Evolutionary conservation across 2,329 filamentous ascomycete genomes (phyloP), one percentile per base, ranked within the genome.

Genomic region (Diplocarpon rosae): DNA sequence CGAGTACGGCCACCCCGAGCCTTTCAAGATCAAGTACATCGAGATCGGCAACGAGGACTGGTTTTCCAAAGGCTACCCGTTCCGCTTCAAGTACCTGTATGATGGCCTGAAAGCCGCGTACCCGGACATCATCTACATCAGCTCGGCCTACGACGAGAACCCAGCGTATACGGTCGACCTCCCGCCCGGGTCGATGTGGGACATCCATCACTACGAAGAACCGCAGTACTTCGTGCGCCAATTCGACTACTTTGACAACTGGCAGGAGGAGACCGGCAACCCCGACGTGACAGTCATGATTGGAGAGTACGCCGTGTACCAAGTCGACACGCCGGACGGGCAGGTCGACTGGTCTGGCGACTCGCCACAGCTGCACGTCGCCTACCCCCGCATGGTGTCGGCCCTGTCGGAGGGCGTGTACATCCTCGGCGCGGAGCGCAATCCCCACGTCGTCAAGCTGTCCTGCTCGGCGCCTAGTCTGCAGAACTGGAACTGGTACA

Each of bases 11-110:
- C 67, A 73, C 50, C 62, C 68, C 1, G 61, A 70, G 14, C 71
- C 73, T 1, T 76, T 70, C 58, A 54, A 51, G 3, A 63, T 76
- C 52, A 65, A 66, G 16, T 71, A 66, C 42, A 65, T 75, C 38
- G 72, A 74, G 32, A 54, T 56, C 27, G 53, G 53, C 9, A 55
- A 55, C 28, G 52, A 45, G 53, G 72, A 76, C 51, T 64, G 66
- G 51, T 58, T 72, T n/a, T 65, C 61, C 45, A 56, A 59, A 8
- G 57, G 63, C 31, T 59, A 59, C 15, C 55, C 60, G 2, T 63
- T 62, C 46, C 66, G 71, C 3, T 75, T 74, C 56, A 53, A 59
- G 4, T 58, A 59, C 10, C 70, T 75, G 51, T 67, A 73, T 54
- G 56, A 70, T 31, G 69, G 69, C 14, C 69, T 73, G 54, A 47